Conservation (phyloP, 1,284 basidiomycete genomes). For the Tylopilus sp. region DNA sequence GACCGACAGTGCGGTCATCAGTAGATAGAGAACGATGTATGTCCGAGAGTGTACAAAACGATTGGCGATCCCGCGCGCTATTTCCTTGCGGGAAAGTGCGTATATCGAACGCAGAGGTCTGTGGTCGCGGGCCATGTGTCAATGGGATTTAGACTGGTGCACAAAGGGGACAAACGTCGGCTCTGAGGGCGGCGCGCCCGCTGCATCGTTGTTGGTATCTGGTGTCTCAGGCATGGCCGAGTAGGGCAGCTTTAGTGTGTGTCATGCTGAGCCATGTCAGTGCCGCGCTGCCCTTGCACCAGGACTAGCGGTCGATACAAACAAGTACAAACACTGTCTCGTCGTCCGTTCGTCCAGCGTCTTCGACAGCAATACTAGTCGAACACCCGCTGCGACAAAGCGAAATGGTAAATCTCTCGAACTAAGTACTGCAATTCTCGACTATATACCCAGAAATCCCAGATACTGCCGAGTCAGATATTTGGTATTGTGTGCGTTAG, state of each 20-base stretch:
- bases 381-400: too few relatives aligned
- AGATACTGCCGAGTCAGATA: too few relatives aligned
- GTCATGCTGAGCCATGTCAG: conserved; percentile 10
- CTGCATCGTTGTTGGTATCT: conserved; percentile 20
- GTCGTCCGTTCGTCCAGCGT: too few relatives aligned
- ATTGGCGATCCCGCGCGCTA: conserved; percentile 75
- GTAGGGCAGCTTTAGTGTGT: conserved; percentile 7
- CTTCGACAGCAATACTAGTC: too few relatives aligned
- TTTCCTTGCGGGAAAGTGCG: conserved; percentile 71
- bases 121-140: conserved; percentile 18
- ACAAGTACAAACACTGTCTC: conserved; percentile 22
- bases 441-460: too few relatives aligned
- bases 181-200: conserved; percentile 12
- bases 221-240: conserved; percentile 25
- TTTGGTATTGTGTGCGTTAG: too few relatives aligned
- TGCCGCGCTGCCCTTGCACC: neutral
- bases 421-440: too few relatives aligned
- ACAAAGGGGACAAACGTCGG: conserved; percentile 24
- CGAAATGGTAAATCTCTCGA: too few relatives aligned
- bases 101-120: conserved; percentile 76
- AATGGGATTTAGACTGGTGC: conserved; percentile 5
- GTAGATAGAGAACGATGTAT: conserved; percentile 82
- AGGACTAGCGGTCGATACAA: conserved; percentile 11
- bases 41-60: conserved; percentile 78
- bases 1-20: conserved; percentile 85